Conservation (phyloP, 805 yeast genomes). For the Phaffomyces opuntiae region DNA sequence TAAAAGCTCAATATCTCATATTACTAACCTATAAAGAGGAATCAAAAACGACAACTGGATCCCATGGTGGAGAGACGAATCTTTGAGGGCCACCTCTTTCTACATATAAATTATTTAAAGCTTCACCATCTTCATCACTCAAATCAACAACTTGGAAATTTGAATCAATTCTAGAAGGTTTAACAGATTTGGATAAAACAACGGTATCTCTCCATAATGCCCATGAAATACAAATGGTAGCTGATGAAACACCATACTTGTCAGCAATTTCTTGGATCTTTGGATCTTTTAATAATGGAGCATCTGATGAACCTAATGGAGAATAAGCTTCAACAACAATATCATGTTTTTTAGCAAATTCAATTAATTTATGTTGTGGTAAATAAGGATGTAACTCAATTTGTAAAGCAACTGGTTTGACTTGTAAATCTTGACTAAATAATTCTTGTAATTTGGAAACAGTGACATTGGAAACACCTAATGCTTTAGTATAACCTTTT, state of each 20-base stretch:
- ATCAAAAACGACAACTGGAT: conserved; percentile 33
- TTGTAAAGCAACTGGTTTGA: conserved; percentile 14
- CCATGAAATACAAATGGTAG: conserved; percentile 54
- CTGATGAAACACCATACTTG: conserved; percentile 35
- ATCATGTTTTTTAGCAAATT: conserved; percentile 10
- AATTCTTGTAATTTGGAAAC: conserved; percentile 10
- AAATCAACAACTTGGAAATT: conserved; percentile 28
- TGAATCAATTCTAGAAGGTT: conserved; percentile 34
- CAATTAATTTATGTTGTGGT: conserved; percentile 14
- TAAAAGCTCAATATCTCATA: not conserved
- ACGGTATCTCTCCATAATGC: conserved; percentile 49
- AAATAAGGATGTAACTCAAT: conserved; percentile 15
- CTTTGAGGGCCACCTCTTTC: conserved; percentile 24
- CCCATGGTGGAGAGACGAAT: conserved; percentile 16
- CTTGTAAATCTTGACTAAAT: conserved; percentile 4
- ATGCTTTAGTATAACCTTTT: conserved; percentile 9
- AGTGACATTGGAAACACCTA: conserved; percentile 17
- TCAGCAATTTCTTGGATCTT: conserved; percentile 38
- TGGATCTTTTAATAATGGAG: conserved; percentile 27
- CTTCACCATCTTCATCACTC: conserved; percentile 29
- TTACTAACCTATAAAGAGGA: conserved; percentile 1
- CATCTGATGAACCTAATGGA: conserved; percentile 15
- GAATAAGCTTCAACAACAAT: conserved; percentile 16
- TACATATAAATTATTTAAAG: conserved; percentile 23
- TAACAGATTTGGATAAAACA: conserved; percentile 45